Evolutionary conservation across 2,329 filamentous ascomycete species (phyloP).

Genomic region (Cordyceps militaris): DNA sequence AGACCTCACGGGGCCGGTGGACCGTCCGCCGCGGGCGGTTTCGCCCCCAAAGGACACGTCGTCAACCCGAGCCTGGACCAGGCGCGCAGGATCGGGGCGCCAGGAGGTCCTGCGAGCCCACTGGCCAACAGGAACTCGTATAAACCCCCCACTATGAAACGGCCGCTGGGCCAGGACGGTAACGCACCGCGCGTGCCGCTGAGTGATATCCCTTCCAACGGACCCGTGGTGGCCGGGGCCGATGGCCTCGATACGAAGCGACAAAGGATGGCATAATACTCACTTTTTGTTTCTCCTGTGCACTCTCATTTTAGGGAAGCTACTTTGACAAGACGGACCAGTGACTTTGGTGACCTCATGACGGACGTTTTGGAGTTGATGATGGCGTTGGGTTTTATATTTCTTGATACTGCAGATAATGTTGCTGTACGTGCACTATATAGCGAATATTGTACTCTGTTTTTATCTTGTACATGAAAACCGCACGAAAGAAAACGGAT

Average conservation of each 20-base stretch:
- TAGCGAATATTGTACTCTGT: not conserved
- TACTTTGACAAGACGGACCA: not conserved
- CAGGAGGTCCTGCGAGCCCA: slow-evolving; percentile 46
- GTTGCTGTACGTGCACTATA: slow-evolving; percentile 1
- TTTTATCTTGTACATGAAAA: not conserved
- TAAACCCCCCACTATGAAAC: slow-evolving; percentile 52
- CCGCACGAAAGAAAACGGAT: too few species aligned
- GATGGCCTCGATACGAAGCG: slow-evolving; percentile 42
- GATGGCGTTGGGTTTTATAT: slow-evolving; percentile 1
- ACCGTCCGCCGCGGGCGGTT: slow-evolving; percentile 14
- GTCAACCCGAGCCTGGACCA: slow-evolving; percentile 49
- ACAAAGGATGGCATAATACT: slow-evolving; percentile 36
- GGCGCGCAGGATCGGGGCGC: slow-evolving; percentile 52
- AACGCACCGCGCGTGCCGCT: slow-evolving; percentile 35
- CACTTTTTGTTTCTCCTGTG: not conserved
- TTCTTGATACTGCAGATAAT: not conserved
- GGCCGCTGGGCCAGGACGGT: slow-evolving; percentile 27
- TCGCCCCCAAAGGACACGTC: slow-evolving; percentile 32
- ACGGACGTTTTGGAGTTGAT: slow-evolving; percentile 2
- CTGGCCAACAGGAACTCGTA: slow-evolving; percentile 53
- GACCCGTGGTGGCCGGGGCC: slow-evolving; percentile 13
- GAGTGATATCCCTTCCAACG: slow-evolving; percentile 45
- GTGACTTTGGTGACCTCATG: not conserved
- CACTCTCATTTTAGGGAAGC: not conserved
- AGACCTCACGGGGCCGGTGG: not conserved